Evolutionary conservation across 305 asterid genomes (phyloP), one percentile per base, ranked within the genome.

Genomic region (Ilex paraguariensis): DNA sequence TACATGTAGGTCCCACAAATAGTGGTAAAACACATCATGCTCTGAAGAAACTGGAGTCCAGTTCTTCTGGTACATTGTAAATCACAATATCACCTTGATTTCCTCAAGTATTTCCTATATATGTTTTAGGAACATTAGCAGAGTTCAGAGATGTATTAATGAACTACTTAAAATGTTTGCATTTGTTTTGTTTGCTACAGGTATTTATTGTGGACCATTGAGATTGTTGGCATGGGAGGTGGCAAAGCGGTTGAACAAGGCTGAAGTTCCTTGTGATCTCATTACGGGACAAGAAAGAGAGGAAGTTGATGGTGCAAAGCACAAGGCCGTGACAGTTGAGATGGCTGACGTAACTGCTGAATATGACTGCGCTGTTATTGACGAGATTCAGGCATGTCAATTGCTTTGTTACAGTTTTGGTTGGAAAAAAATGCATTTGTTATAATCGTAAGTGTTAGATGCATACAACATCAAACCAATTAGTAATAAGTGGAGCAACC

Each of bases 151-250:
- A 50, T 7, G 14, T 50, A n/a, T 45, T 13, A 8, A 8, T 7
- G 13, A 8, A 45, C 50, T 45, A 45, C 3, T 13, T 45, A 7
- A 45, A 45, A 7, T 8, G 13, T 45, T 45, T 45, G 1, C 13
- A 7, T 45, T 7, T 45, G 0, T 45, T 45, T 45, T 45, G 50
- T 45, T 45, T 45, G 54, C 55, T 59, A 14, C 73, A 91, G 98
- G 98, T 65, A 81, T 89, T 54, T 92, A 92, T 55, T 92, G 98
- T 78, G 98, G 97, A 57, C 98, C 98, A n/a, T 70, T 92, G 82
- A 92, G 98, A 74, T 85, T 92, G 64, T 82, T 92, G 83, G 98
- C 97, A 7, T 92, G 98, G 97, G 98, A 92, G 77, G 84, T 92
- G 68, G 93, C 98, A 4, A 81, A 89, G 68, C 83, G 95, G 66